Percentiles rank a stretch among this genome's conserved stretches.
Evolutionary conservation across 352 stramenopile species (phyloP).

Genomic region (Globisporangium paddicum): DNA sequence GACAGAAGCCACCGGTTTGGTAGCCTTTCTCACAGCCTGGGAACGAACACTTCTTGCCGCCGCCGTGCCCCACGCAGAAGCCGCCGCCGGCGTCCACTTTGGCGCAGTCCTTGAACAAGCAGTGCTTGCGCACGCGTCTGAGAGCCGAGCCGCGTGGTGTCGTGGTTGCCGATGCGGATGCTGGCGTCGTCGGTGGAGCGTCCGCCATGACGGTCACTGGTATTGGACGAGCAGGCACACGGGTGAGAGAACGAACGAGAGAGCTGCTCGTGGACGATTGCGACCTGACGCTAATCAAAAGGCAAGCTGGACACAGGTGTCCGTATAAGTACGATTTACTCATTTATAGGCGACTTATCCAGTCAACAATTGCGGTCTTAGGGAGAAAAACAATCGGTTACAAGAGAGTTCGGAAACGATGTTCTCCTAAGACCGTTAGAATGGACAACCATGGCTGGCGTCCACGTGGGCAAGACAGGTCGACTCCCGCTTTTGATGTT

Average conservation of each 20-base stretch:
- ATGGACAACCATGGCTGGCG: no score
- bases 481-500: no score
- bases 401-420: no score
- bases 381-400: no score
- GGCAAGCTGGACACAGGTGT: background rate
- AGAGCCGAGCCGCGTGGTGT: constrained; percentile 9
- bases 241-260: background rate
- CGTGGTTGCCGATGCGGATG: background rate
- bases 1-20: constrained; percentile 74
- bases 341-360: background rate
- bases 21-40: constrained; percentile 70
- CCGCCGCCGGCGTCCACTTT: constrained; percentile 79
- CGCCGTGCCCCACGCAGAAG: constrained; percentile 80
- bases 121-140: constrained; percentile 48
- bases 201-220: background rate
- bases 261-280: no score
- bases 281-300: background rate
- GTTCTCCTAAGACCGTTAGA: no score
- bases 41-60: constrained; percentile 77
- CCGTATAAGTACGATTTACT: background rate
- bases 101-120: constrained; percentile 39
- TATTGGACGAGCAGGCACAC: background rate
- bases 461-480: no score
- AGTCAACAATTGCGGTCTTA: constrained; percentile 1
- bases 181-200: background rate